Evolutionary conservation across 495 filamentous ascomycete species (phyloP), one percentile per base, ranked within the genome.

Genomic region (Neurospora cerealis): DNA sequence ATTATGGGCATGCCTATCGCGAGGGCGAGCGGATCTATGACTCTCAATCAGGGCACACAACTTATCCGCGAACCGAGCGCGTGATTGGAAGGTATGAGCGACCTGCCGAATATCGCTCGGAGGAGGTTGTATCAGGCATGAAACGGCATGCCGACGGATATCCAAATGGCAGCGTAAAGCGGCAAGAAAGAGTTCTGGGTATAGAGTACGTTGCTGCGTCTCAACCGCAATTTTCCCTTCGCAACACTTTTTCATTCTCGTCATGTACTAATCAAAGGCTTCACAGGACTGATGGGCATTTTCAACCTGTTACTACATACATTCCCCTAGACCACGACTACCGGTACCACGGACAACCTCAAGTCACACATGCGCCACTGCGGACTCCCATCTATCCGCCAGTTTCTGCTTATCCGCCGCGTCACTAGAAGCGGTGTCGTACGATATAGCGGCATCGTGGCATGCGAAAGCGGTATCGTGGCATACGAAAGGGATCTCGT

Each of bases 151-250:
- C 71, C 9, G 70, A 54, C 34, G 71, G 13, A 21, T 48, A 34
- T 8, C 70, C 69, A n/a, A 69, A 24, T 60, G 42, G 28, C 36
- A 46, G 34, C 36, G 19, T 37, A 24, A 34, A 74, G 39, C 72
- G 79, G 4, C 75, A 76, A 39, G 79, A 81, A 46, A 74, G 78
- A 11, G 75, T 81, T 32, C 77, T 78, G 39, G 78, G 76, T 6
- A 71, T 76, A 40, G 76, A 78, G 72, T 77, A 78, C 66, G 38
- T 74, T 46, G 42, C 42, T 9, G 71, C 72, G 5, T 37, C 70
- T 21, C 42, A 37, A 36, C 73, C 48, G 21, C 48, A 13, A 60
- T 28, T 6, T 66, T 34, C 54, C 32, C 48, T 28, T 28, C 48
- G 24, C 3, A 15, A 15, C 21, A 28, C 48, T 1, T 19, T 34